Conservation (phyloP, 345 rosid species). For the Citrus inodora region DNA sequence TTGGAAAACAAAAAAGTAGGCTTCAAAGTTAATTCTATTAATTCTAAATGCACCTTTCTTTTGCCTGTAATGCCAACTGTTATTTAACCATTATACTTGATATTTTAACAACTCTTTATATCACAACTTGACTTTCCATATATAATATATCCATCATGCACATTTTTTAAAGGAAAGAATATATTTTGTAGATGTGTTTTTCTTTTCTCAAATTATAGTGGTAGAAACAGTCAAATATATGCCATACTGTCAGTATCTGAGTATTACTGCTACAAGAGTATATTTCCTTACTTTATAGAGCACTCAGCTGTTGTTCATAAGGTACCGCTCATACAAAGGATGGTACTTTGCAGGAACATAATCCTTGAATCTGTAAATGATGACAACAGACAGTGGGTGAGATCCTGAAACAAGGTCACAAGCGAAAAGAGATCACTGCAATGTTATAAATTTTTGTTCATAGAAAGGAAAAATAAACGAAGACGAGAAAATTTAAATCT, state of each 20-base stretch:
- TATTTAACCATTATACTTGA: background rate
- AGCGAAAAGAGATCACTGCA: background rate
- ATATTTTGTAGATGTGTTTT: background rate
- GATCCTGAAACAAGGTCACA: background rate
- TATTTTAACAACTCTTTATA: background rate
- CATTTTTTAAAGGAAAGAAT: background rate
- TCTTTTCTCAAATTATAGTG: background rate
- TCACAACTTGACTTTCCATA: background rate
- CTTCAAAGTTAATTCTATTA: too few relatives aligned
- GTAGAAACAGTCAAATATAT: background rate
- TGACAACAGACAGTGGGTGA: background rate
- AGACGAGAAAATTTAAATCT: background rate
- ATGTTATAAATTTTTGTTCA: background rate
- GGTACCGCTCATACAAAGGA: slow-evolving; percentile 64
- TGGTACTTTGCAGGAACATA: slow-evolving; percentile 68
- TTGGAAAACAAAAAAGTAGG: background rate
- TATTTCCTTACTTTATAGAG: slow-evolving; percentile 19
- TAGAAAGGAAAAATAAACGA: background rate
- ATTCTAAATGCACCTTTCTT: background rate
- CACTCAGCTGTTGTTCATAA: slow-evolving; percentile 35
- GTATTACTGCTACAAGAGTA: background rate
- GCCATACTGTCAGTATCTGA: background rate
- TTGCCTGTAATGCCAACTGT: background rate
- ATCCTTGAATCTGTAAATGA: slow-evolving; percentile 70
- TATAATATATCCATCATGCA: background rate